Evolutionary conservation across 192 early-diverging fungal genomes (phyloP).

Genomic region (Obelidium mucronatum): DNA sequence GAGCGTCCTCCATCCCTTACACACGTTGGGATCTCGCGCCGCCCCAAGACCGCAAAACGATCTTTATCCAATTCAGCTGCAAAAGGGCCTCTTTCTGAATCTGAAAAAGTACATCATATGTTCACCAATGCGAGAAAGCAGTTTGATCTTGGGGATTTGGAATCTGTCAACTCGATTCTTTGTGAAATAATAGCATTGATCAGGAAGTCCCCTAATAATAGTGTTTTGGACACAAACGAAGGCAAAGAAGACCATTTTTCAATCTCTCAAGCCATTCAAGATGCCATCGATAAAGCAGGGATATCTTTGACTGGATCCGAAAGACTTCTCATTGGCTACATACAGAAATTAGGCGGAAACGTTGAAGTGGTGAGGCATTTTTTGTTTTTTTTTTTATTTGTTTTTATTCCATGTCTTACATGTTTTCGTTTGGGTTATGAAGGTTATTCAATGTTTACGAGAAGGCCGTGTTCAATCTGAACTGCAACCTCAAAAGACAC

Average conservation of each 20-base stretch:
- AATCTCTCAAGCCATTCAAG: constrained; percentile 25
- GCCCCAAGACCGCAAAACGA: constrained; percentile 37
- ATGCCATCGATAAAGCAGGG: constrained; percentile 31
- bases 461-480: background rate
- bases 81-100: constrained; percentile 34
- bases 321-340: constrained; percentile 16
- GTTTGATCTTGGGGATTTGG: constrained; percentile 29
- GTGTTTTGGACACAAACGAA: background rate
- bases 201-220: background rate
- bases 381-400: background rate
- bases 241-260: background rate
- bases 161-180: background rate
- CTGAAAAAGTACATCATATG: background rate
- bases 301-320: constrained; percentile 24
- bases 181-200: constrained; percentile 18
- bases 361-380: constrained; percentile 18
- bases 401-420: background rate
- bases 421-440: background rate
- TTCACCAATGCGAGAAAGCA: constrained; percentile 3
- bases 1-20: constrained; percentile 47
- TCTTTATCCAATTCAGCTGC: constrained; percentile 33
- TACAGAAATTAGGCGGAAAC: constrained; percentile 36
- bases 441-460: constrained; percentile 11
- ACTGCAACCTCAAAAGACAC: background rate
- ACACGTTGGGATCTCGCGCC: constrained; percentile 42